Base-by-base conservation (phyloP, 768 basidiomycete species). In the Lepiota brunneoincarnata region DNA sequence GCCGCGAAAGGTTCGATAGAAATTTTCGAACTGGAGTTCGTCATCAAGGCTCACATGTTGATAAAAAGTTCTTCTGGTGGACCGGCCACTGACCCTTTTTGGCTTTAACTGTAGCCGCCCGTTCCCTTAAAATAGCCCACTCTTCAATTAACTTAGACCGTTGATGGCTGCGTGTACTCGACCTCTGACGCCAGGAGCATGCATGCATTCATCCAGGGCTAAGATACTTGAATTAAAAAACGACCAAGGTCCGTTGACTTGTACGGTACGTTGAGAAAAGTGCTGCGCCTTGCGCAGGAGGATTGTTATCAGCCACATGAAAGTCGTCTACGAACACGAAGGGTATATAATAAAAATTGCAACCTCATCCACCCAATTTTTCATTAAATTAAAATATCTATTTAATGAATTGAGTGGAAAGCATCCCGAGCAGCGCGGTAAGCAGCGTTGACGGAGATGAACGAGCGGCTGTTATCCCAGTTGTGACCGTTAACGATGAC, bases 141-240 rank as follows among this genome's bases (percentile, higher is more conserved):
- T n/a, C n/a, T 48, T 51, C 55, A 18, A 63, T 69, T 82, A 89
- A 74, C 63, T 92, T n/a, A n/a, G n/a, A n/a, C 91, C 18, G 90
- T 77, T 18, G 89, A 85, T 50, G 92, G 61, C 61, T 82, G 87
- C 47, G 77, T 81, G 61, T 93, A 93, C 5, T 86, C 87, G 47
- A 69, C 71, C 23, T 31, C 11, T 6, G 21, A 34, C 35, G 45
- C 15, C 31, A 20, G 45, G 21, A 31, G 26, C 14, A 21, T 47
- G 31, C 45, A 21, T 35, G 17, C 45, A 44, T 28, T 44, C 42
- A 44, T 44, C 24, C 21, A 44, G 15, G 42, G 31, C 31, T 31
- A n/a, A 44, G 10, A 2, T 47, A 34, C 45, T 34, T 34, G 7
- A 47, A 47, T 35, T 17, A 21, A 43, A 26, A 20, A 20, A 21